Base-by-base conservation (phyloP, 768 basidiomycete species). In the Tulasnella sp. region DNA sequence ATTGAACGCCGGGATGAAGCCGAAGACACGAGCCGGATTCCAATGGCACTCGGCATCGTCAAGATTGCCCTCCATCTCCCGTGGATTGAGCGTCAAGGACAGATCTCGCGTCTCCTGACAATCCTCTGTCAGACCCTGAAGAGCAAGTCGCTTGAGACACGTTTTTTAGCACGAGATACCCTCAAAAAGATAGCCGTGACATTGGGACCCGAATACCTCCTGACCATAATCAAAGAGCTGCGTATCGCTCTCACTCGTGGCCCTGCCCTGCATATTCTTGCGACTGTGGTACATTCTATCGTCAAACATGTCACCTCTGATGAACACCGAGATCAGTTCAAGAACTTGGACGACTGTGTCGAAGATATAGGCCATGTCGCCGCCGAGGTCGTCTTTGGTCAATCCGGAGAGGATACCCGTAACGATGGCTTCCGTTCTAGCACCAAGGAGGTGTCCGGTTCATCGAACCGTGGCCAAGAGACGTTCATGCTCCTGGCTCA, bases 381-480 rank as follows among this genome's bases (percentile, higher is more conserved):
- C 15, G 83, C 84, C 0, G 92, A 90, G 67, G 95, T 97, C 53
- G 80, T 97, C 54, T 97, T 97, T 65, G 95, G 95, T 26, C 84
- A 93, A 68, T 93, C 94, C 1, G 88, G 87, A 13, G 88, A 88
- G 70, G 90, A 97, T 66, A 84, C 88, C 0, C 81, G 84, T 60
- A 77, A 85, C 2, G 91, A 93, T 65, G 94, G 85, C 24, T 97
- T 95, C 81, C 90, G 85, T 73, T 93, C 92, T 17, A 93, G 88
- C 71, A 88, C 92, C 82, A 80, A 87, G 21, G 95, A 99, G 73
- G 95, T 94, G 27, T 79, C 83, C 30, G 79, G 82, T 9, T 91
- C 90, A 24, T 78, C 84, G 2, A 81, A 88, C n/a, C 83, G 83
- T 68, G 91, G 86, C 1, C 73, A 95, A 30, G 92, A 98, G 68